Evolutionary conservation across 345 rosid genomes (phyloP).

Genomic region (Jatropha curcas): DNA sequence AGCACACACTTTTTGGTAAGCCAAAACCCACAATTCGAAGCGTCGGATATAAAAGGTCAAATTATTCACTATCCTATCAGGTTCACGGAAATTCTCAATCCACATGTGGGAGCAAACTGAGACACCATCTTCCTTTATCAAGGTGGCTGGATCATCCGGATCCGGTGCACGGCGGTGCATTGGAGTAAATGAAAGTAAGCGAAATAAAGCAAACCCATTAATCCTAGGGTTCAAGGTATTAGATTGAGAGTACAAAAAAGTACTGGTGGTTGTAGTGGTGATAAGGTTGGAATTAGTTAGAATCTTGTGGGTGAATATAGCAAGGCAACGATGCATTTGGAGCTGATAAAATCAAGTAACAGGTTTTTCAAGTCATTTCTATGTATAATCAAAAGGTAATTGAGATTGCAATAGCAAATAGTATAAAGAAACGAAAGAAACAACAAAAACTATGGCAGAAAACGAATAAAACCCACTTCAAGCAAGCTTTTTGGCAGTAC

Average conservation of each 20-base stretch:
- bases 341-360: slow-evolving; percentile 5
- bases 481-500: neutral
- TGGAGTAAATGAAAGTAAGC: slow-evolving; percentile 54
- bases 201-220: slow-evolving; percentile 34
- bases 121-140: slow-evolving; percentile 91
- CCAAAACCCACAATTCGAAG: slow-evolving; percentile 89
- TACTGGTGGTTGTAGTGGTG: slow-evolving; percentile 8
- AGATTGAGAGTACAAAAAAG: slow-evolving; percentile 22
- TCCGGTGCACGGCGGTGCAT: slow-evolving; percentile 58
- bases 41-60: slow-evolving; percentile 67
- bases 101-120: slow-evolving; percentile 96
- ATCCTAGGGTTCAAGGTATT: slow-evolving; percentile 23
- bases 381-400: neutral
- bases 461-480: neutral
- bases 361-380: slow-evolving; percentile 16
- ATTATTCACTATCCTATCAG: slow-evolving; percentile 54
- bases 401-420: neutral
- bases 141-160: slow-evolving; percentile 78
- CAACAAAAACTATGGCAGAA: neutral
- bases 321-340: slow-evolving; percentile 56
- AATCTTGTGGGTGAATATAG: slow-evolving; percentile 30
- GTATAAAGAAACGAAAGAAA: neutral
- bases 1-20: slow-evolving; percentile 86
- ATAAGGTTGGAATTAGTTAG: slow-evolving; percentile 30
- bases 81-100: slow-evolving; percentile 60